Base-by-base conservation (phyloP, 352 stramenopile genomes). In the Phytophthora podocarpi region DNA sequence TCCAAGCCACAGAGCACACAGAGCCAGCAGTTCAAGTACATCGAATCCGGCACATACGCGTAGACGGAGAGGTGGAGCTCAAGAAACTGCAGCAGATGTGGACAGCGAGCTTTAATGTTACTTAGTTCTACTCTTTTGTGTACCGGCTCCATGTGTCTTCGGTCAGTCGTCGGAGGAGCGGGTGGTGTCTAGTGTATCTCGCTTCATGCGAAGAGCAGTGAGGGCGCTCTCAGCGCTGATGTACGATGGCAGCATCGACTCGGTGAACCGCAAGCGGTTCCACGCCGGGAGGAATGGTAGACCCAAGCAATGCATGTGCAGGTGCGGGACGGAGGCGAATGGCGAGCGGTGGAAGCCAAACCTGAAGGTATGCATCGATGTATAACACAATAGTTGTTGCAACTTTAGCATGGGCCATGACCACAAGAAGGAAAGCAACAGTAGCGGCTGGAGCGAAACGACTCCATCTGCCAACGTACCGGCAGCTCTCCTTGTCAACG, bases 21-120 rank as follows among this genome's bases (percentile, higher is more conserved):
- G 59, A 79, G 76, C 36, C 76, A 82, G 36, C 80, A 90, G 59
- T 95, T 91, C 72, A 91, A 91, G 62, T 95, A 86, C 67, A 93
- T 95, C 50, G 85, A 95, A 55, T 90, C 83, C n/a, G 85, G 85
- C 42, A 72, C 74, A 63, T 92, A 88, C 57, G 59, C 85, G 26
- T 76, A 76, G 32, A 67, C 21, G 34, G 16, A 28, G 26, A 18
- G 23, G 18, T 48, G 49, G 15, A 42, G 28, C 9, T 26, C 4
- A 20, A 18, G 13, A n/a, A 20, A 6, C 13, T 4, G 12, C 2
- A 18, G 18, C 32, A 20, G 32, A 37, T 15, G 45, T 43, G 42
- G 16, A 39, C 16, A n/a, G 2, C 9, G 36, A 50, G 36, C 15
- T 13, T 32, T 54, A 59, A 71, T 68, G 55, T 64, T 74, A 61